Percentiles rank a stretch among this genome's conserved stretches.
phyloP scores from a whole-genome alignment of 2,329 filamentous ascomycete genomes.

The Immersiporthe knoxdaviesiana region DNA sequence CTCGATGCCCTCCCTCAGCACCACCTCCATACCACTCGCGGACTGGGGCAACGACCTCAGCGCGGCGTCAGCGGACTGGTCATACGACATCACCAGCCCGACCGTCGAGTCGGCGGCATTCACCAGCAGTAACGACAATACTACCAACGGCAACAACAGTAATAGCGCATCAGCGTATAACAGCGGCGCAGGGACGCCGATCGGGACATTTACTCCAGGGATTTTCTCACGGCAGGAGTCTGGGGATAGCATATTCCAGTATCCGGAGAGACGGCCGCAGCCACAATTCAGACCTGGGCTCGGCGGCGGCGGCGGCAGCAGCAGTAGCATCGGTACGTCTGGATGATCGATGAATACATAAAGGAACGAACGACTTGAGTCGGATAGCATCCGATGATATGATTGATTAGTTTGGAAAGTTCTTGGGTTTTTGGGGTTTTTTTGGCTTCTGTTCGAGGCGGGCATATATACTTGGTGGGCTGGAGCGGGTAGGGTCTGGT shows the following conservation, averaged over 20 bases:
- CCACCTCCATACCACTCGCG: slow-evolving; percentile 10
- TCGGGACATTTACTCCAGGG: slow-evolving; percentile 15
- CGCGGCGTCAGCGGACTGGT: slow-evolving; percentile 25
- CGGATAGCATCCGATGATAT: neutral
- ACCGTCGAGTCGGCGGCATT: slow-evolving; percentile 20
- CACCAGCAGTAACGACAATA: slow-evolving; percentile 11
- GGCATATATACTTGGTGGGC: neutral
- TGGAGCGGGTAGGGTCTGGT: neutral
- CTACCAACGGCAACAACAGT: neutral
- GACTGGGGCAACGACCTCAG: slow-evolving; percentile 22
- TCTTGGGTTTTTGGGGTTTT: neutral
- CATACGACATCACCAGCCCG: slow-evolving; percentile 28
- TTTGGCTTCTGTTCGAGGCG: neutral
- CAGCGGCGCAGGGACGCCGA: slow-evolving; percentile 27
- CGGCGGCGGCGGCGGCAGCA: slow-evolving; percentile 8
- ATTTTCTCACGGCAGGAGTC: slow-evolving; percentile 25
- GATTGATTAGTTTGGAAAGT: too few relatives aligned
- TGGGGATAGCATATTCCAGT: slow-evolving; percentile 23
- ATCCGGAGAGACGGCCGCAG: slow-evolving; percentile 23
- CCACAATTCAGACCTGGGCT: slow-evolving; percentile 2
- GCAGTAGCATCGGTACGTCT: slow-evolving; percentile 19
- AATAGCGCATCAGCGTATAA: slow-evolving; percentile 22
- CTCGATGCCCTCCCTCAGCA: slow-evolving; percentile 22
- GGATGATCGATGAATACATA: slow-evolving; percentile 18
- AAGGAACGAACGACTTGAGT: neutral